Evolutionary conservation across 441 rosid species (phyloP), one percentile per base, ranked within the genome.

Genomic region (Brassica hybrid): DNA sequence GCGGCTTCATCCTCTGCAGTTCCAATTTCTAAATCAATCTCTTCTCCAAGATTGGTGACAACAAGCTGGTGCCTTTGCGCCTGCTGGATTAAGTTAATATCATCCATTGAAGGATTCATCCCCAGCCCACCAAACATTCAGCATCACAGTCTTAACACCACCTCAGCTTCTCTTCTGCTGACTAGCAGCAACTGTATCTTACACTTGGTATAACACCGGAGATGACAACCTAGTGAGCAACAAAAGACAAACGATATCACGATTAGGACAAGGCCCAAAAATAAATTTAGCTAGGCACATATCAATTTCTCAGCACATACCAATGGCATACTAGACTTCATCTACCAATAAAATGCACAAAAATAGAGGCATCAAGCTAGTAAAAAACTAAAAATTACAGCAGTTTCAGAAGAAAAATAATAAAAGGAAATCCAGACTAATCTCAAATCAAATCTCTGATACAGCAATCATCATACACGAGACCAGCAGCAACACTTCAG

Each of bases 21-120:
- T 73, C 98, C 96, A 84, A 94, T 94, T 83, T 96, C 98, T 82
- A 94, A 84, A 89, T 96, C 98, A 75, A 96, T 96, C 85, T 94
- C 99, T 85, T 94, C 99, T 54, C 98, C 98, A 43, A 96, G 83
- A 79, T 96, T 96, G 79, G 94, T 86, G 63, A 92, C 99, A 67
- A 96, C 94, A 73, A 93, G 85, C 79, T 89, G 97, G 86, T 96
- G 99, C 87, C 98, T 90, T 76, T 90, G 98, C 23, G 98, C 97
- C 68, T 94, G 98, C 81, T 93, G 99, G 77, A 96, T 89, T 88
- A 96, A 86, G 87, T 90, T 96, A 85, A 96, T 94, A 81, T 92
- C 98, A 91, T 94, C 97, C 91, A 96, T 91, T 5, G 96, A 52
- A 79, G 98, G 88, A 86, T 96, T 90, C 97, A 96, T 94, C 88